Conservation (phyloP, 2,329 filamentous ascomycete genomes). For the Fusarium sp. region DNA sequence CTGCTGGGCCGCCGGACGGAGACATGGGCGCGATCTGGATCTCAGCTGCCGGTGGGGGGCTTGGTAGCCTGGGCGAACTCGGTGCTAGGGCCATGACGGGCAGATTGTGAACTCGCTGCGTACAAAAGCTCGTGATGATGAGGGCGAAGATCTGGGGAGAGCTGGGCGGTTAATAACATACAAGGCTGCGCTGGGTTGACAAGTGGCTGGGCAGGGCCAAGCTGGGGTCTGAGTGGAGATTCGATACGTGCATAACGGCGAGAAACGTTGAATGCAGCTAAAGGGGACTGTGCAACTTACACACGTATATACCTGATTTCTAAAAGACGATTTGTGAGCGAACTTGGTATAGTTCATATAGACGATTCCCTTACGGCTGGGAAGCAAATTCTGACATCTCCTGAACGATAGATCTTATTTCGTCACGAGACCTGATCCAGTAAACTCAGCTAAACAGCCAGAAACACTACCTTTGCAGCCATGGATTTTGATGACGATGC, state of each 20-base stretch:
- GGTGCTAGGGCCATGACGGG: constrained; percentile 71
- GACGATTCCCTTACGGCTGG: neutral
- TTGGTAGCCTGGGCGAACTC: constrained; percentile 92
- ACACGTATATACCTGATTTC: constrained; percentile 15
- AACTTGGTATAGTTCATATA: neutral
- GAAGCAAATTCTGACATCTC: neutral
- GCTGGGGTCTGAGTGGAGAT: constrained; percentile 18
- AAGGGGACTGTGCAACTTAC: constrained; percentile 41
- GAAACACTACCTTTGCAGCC: constrained; percentile 29
- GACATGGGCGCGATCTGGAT: constrained; percentile 90
- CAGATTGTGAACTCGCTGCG: constrained; percentile 21
- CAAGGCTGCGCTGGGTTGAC: constrained; percentile 35
- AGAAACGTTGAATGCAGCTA: constrained; percentile 34
- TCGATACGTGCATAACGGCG: constrained; percentile 46
- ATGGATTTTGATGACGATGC: constrained; percentile 78
- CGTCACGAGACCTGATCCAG: neutral
- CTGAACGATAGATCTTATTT: neutral
- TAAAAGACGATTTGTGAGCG: constrained; percentile 8
- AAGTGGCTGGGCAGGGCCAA: constrained; percentile 35
- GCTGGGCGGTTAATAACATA: constrained; percentile 36
- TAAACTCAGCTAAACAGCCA: constrained; percentile 1
- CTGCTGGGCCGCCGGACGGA: constrained; percentile 71
- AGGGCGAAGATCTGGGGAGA: constrained; percentile 30
- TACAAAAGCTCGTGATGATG: constrained; percentile 22
- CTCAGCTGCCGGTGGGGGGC: constrained; percentile 93